Conservation (phyloP, 495 filamentous ascomycete species). For the Penicillium taxi region DNA sequence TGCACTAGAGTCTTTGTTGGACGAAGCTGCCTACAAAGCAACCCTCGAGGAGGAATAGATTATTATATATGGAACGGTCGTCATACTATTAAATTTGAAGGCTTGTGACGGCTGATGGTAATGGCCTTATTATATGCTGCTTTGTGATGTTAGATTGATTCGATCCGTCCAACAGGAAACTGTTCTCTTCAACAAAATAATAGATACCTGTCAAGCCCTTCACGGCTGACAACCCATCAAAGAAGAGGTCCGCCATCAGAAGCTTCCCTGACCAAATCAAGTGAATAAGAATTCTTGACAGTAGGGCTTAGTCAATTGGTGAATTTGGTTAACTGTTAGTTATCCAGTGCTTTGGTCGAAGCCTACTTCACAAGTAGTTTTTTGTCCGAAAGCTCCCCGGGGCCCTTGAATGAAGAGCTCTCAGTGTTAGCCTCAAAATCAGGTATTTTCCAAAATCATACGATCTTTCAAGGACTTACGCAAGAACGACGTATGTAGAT, state of each 20-base stretch:
- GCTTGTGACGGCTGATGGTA: constrained; percentile 4
- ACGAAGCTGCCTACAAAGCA: constrained; percentile 59
- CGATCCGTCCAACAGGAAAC: constrained; percentile 6
- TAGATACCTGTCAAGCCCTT: constrained; percentile 11
- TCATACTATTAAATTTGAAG: constrained; percentile 8
- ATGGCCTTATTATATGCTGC: constrained; percentile 15
- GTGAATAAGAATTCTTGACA: too few species aligned
- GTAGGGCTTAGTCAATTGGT: too few species aligned
- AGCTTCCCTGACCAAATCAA: too few species aligned
- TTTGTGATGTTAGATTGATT: constrained; percentile 4
- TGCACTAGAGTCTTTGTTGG: constrained; percentile 71
- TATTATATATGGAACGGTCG: constrained; percentile 1
- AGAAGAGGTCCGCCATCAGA: constrained; percentile 8
- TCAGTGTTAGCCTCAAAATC: too few species aligned
- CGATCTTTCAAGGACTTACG: too few species aligned
- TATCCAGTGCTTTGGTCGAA: too few species aligned
- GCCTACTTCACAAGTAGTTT: too few species aligned
- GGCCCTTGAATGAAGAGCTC: too few species aligned
- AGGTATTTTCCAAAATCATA: too few species aligned
- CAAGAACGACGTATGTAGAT: too few species aligned
- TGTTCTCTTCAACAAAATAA: constrained; percentile 24
- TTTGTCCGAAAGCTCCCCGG: too few species aligned
- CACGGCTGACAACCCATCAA: constrained; percentile 16
- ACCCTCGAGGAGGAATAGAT: constrained; percentile 56
- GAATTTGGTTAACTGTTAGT: too few species aligned